Evolutionary conservation across 495 filamentous ascomycete species (phyloP).

Genomic region (Penicillium manginii): DNA sequence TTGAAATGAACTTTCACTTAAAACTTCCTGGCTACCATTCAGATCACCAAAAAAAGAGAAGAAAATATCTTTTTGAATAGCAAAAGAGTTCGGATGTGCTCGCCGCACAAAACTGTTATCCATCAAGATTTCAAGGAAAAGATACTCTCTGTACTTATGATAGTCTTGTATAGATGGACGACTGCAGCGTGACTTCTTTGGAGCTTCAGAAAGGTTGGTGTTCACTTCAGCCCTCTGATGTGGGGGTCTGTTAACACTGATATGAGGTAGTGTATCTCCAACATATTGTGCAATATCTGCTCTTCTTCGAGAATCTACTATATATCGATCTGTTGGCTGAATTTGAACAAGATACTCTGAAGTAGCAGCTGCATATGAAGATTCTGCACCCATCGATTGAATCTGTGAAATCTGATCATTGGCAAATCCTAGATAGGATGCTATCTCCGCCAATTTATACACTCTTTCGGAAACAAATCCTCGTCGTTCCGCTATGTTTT

Average conservation of each 20-base stretch:
- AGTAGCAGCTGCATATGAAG: neutral
- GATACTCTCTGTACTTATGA: no score
- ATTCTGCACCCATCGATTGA: neutral
- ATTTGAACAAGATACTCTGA: neutral
- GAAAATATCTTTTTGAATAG: constrained; percentile 9
- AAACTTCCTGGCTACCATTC: neutral
- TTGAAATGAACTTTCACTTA: no score
- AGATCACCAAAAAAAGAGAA: constrained; percentile 8
- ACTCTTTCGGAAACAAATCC: neutral
- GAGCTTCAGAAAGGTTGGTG: no score
- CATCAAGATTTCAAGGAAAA: neutral
- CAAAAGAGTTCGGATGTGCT: constrained; percentile 5
- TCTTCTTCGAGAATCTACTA: neutral
- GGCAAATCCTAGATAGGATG: neutral
- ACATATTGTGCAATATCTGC: neutral
- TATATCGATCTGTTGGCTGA: neutral
- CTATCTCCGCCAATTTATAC: neutral
- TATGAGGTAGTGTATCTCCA: neutral
- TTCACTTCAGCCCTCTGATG: no score
- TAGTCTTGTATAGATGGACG: no score
- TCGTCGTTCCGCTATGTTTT: neutral
- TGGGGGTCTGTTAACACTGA: neutral
- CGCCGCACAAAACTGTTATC: neutral
- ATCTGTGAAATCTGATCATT: neutral
- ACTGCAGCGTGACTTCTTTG: no score